Base-by-base conservation (phyloP, 768 basidiomycete species). In the Termitomyces sp. region DNA sequence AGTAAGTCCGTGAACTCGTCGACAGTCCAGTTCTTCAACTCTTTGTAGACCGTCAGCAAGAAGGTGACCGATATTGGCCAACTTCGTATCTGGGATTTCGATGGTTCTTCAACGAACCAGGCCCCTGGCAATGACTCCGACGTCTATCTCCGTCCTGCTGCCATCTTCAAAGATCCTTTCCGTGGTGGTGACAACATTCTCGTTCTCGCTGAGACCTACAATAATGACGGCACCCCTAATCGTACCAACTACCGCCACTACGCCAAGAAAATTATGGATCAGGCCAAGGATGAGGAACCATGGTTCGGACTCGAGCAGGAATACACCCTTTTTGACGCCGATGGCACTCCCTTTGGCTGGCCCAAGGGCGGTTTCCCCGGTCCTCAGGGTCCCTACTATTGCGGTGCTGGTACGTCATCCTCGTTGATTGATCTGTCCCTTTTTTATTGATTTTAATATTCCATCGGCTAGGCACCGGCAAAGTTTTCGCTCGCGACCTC, bases 221-320 rank as follows among this genome's bases (percentile, higher is more conserved):
- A 97, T 86, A 97, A 85, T 76, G 97, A 99, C 63, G 97, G 97
- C 57, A 97, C 94, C 33, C 95, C 96, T 54, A 98, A 98, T 81
- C 83, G 81, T 72, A 95, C 93, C 70, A 99, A 99, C 82, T 84
- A 84, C 82, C 93, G 97, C 60, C 89, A 96, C 70, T 85, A 91
- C 64, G 89, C 93, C 56, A 88, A 87, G 71, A 98, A 99, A 81
- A 79, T 88, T 66, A 98, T 99, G 93, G 94, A 98, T 56, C 83
- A 86, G 55, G 91, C 88, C 64, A 91, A 91, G 74, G 86, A 85
- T 1, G 16, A 66, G 22, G 76, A 75, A 52, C 97, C 97, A 31
- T 99, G 97, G 97, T 98, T 99, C 72, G 94, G 96, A 76, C 79
- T 98, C 59, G 96, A 98, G 74, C 97, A 99, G 73, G 97, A 98